Conservation (phyloP, 2,329 filamentous ascomycete species). For the Trichophyton benhamiae region DNA sequence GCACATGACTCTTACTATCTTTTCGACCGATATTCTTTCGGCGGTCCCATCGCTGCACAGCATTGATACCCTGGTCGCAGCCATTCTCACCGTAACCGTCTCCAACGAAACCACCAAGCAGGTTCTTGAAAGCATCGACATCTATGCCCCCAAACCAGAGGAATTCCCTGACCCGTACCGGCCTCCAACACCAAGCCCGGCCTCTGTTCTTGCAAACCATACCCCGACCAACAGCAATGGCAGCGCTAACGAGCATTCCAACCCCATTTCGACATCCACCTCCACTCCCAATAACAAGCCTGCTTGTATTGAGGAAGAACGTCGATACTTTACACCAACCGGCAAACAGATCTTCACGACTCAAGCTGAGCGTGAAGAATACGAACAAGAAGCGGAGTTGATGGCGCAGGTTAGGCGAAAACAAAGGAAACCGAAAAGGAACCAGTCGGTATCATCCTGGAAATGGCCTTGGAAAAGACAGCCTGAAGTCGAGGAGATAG, state of each 20-base stretch:
- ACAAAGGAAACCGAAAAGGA: not conserved
- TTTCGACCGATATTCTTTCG: slow-evolving; percentile 28
- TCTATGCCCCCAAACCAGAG: slow-evolving; percentile 17
- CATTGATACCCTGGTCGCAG: slow-evolving; percentile 36
- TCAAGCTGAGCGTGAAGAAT: slow-evolving; percentile 31
- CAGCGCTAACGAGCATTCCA: not conserved
- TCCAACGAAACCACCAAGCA: slow-evolving; percentile 31
- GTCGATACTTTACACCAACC: slow-evolving; percentile 16
- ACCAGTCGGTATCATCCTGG: slow-evolving; percentile 2
- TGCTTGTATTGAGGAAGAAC: slow-evolving; percentile 10
- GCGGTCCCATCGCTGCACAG: slow-evolving; percentile 37
- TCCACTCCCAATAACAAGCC: not conserved
- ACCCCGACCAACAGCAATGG: slow-evolving; percentile 11
- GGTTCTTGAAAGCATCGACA: slow-evolving; percentile 27
- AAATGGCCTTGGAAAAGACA: not conserved
- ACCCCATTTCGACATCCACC: too few species aligned
- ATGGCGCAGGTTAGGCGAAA: slow-evolving; percentile 24
- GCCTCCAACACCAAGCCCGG: slow-evolving; percentile 7
- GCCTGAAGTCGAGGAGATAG: slow-evolving; percentile 12
- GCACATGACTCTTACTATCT: slow-evolving; percentile 30
- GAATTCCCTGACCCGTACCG: slow-evolving; percentile 8
- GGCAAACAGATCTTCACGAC: slow-evolving; percentile 23
- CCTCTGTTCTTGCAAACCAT: not conserved
- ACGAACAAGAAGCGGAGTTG: slow-evolving; percentile 26
- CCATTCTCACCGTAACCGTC: slow-evolving; percentile 34